phyloP scores from a whole-genome alignment of 345 rosid species.

The Eucalyptus brandiana region DNA sequence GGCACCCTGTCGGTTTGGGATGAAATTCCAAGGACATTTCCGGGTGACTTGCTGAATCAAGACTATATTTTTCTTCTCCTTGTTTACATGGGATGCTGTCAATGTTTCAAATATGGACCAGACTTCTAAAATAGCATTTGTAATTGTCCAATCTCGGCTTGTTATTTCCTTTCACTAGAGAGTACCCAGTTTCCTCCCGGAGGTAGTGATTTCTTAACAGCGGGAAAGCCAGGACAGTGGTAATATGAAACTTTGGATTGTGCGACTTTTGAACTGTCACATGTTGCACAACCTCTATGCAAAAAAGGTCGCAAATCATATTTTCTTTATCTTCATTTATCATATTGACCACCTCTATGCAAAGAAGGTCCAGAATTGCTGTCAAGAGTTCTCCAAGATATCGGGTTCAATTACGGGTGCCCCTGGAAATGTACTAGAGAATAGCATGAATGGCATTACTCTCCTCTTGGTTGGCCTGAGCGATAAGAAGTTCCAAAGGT shows the following conservation, averaged over 20 bases:
- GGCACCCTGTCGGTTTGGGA: background rate
- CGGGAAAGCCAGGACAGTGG: background rate
- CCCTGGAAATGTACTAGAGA: background rate
- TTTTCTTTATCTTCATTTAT: background rate
- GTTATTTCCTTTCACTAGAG: background rate
- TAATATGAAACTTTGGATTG: rapidly evolving
- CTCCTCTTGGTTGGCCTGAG: background rate
- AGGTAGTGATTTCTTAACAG: background rate
- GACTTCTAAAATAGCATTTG: background rate
- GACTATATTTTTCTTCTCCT: background rate
- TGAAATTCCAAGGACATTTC: background rate
- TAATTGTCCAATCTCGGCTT: background rate
- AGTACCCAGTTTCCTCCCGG: background rate
- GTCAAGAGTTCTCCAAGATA: background rate
- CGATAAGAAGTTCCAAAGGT: background rate
- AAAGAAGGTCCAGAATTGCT: background rate
- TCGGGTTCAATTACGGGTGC: background rate
- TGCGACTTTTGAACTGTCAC: background rate
- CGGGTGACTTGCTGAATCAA: background rate
- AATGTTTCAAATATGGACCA: background rate
- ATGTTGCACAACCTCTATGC: background rate
- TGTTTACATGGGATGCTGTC: background rate
- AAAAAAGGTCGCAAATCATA: background rate
- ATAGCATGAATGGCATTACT: background rate
- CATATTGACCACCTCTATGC: background rate